A percentile compares a stretch with the other conserved stretches of the same genome.
Conservation (phyloP, 352 stramenopile genomes). For the Sclerospora graminicola region DNA sequence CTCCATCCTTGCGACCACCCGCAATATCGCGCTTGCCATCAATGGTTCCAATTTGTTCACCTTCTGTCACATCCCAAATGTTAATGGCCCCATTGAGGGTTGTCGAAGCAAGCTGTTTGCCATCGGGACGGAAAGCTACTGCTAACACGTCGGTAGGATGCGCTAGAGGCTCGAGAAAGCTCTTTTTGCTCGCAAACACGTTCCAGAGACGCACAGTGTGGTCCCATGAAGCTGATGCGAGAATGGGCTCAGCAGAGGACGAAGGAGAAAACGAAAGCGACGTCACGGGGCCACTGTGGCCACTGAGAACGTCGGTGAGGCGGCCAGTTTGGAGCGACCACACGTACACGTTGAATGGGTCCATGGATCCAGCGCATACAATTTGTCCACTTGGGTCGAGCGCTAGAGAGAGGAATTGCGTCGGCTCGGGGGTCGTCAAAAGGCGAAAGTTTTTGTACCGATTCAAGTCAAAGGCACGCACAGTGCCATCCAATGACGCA, state of each 20-base stretch:
- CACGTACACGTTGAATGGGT: constrained; percentile 97
- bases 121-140: constrained; percentile 94
- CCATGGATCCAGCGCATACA: constrained; percentile 90
- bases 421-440: constrained; percentile 92
- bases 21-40: constrained; percentile 95
- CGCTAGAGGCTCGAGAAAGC: constrained; percentile 91
- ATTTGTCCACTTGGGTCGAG: constrained; percentile 96
- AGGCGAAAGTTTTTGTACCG: constrained; percentile 99
- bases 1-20: constrained; percentile 80
- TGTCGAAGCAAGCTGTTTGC: constrained; percentile 92
- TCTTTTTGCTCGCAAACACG: constrained; percentile 95
- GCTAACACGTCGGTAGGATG: constrained; percentile 95
- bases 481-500: constrained; percentile 96
- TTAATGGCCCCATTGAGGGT: constrained; percentile 94
- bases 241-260: constrained; percentile 62
- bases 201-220: constrained; percentile 98
- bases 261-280: constrained; percentile 89
- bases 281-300: constrained; percentile 95
- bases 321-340: constrained; percentile 96
- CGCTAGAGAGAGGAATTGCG: constrained; percentile 96
- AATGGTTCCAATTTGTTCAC: constrained; percentile 92
- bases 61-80: constrained; percentile 96
- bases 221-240: constrained; percentile 98
- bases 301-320: constrained; percentile 96
- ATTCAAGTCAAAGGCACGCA: constrained; percentile 97